Conservation (phyloP, 2,329 filamentous ascomycete species). For the Esteya vermicola region DNA sequence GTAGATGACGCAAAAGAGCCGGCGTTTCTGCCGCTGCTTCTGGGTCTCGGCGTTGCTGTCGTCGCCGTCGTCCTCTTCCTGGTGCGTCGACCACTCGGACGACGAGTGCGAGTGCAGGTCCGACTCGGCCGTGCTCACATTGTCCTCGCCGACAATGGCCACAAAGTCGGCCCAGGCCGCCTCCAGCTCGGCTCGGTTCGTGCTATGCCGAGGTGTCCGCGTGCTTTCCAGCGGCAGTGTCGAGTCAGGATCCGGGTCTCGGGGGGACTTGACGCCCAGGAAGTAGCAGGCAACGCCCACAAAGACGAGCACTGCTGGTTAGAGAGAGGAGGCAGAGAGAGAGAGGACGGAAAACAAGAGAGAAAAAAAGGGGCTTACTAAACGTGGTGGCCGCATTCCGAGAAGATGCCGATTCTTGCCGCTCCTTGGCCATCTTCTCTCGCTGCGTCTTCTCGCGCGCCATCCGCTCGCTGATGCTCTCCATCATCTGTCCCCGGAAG, state of each 20-base stretch:
- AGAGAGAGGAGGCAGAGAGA: neutral
- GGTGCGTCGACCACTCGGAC: slow-evolving; percentile 50
- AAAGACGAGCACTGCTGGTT: slow-evolving; percentile 32
- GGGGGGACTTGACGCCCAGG: slow-evolving; percentile 40
- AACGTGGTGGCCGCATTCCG: slow-evolving; percentile 32
- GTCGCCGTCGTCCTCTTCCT: slow-evolving; percentile 9
- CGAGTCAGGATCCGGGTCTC: slow-evolving; percentile 35
- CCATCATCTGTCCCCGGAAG: slow-evolving; percentile 40
- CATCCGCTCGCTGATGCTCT: slow-evolving; percentile 35
- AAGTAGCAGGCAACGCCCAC: slow-evolving; percentile 41
- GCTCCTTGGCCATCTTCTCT: slow-evolving; percentile 25
- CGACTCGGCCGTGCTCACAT: slow-evolving; percentile 44
- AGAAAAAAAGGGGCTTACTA: slow-evolving; percentile 18
- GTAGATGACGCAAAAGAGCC: slow-evolving; percentile 59
- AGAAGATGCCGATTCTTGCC: slow-evolving; percentile 21
- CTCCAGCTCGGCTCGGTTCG: slow-evolving; percentile 48
- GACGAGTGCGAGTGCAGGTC: slow-evolving; percentile 43
- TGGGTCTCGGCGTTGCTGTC: neutral
- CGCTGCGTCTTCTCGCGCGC: slow-evolving; percentile 32
- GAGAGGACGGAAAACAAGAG: neutral
- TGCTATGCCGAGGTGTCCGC: slow-evolving; percentile 39
- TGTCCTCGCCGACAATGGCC: slow-evolving; percentile 46
- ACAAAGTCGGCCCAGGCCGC: slow-evolving; percentile 58
- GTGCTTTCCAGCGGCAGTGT: slow-evolving; percentile 43
- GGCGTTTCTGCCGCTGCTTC: slow-evolving; percentile 24